phyloP scores from a whole-genome alignment of 2,329 filamentous ascomycete species.

The Dactylonectria estremocensis region DNA sequence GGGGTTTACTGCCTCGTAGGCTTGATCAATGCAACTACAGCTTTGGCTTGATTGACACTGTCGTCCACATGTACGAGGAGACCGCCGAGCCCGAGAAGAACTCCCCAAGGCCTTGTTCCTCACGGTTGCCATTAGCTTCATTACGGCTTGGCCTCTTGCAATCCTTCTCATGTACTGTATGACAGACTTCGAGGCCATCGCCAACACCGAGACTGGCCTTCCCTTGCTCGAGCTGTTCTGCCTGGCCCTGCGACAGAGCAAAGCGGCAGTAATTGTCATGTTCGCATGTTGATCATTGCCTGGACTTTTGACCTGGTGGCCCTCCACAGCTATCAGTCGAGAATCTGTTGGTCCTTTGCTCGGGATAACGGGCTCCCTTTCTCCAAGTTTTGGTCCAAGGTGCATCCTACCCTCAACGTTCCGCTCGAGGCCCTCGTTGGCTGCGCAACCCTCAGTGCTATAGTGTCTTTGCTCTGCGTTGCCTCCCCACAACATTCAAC shows the following conservation, averaged over 20 bases:
- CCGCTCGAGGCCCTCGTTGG: background rate
- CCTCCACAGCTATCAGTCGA: background rate
- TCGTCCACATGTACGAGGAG: slow-evolving; percentile 27
- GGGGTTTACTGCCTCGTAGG: slow-evolving; percentile 21
- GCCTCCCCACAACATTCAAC: background rate
- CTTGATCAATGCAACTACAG: slow-evolving; percentile 24
- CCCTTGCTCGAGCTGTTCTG: slow-evolving; percentile 17
- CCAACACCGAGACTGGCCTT: slow-evolving; percentile 5
- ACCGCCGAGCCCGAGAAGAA: slow-evolving; percentile 12
- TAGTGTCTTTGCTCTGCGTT: background rate
- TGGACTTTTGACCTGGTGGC: background rate
- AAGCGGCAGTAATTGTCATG: slow-evolving; percentile 2
- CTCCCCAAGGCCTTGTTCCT: slow-evolving; percentile 8
- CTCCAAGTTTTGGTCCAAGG: background rate
- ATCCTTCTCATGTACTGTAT: slow-evolving; percentile 23
- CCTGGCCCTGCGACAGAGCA: slow-evolving; percentile 6
- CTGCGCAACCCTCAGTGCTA: background rate
- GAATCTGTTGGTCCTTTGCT: slow-evolving; percentile 3
- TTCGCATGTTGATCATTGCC: background rate
- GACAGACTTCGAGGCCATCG: slow-evolving; percentile 7
- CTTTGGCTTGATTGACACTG: slow-evolving; percentile 25
- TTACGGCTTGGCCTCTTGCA: background rate
- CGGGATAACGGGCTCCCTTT: background rate
- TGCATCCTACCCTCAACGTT: background rate
- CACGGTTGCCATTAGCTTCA: slow-evolving; percentile 5